Evolutionary conservation across 305 asterid species (phyloP).

Genomic region (Stenogyne calaminthoides): DNA sequence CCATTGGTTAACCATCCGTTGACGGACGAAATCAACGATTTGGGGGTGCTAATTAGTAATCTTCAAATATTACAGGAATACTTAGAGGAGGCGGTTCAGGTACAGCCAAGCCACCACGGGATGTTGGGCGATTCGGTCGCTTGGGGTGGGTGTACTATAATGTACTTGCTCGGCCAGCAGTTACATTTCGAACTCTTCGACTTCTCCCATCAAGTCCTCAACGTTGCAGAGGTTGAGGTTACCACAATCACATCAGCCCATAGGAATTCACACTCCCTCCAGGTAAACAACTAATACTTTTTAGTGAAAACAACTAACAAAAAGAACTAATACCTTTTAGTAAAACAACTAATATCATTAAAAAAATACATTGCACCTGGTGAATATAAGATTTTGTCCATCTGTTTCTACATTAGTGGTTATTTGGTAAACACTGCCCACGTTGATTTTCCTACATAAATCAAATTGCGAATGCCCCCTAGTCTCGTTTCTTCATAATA

Average conservation of each 20-base stretch:
- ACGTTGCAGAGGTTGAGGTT: slow-evolving; percentile 89
- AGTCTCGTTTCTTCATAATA: no score
- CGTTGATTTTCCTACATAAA: neutral
- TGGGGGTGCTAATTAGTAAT: no score
- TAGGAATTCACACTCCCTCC: slow-evolving; percentile 55
- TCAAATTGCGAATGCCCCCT: neutral
- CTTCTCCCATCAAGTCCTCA: slow-evolving; percentile 97
- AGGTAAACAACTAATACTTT: slow-evolving; percentile 39
- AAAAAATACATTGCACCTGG: no score
- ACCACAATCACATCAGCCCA: slow-evolving; percentile 56
- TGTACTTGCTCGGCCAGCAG: slow-evolving; percentile 96
- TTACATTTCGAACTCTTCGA: slow-evolving; percentile 92
- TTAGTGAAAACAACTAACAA: no score
- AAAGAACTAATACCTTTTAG: no score
- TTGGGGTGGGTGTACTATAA: slow-evolving; percentile 98
- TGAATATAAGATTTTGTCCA: no score
- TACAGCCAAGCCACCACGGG: slow-evolving; percentile 67
- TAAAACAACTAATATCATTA: no score
- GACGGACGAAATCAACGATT: no score
- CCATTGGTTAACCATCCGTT: no score
- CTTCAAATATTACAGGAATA: slow-evolving; percentile 57
- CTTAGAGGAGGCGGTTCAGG: slow-evolving; percentile 67
- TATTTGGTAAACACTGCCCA: neutral
- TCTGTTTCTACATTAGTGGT: no score
- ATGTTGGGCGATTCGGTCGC: slow-evolving; percentile 93